Base-by-base conservation (phyloP, 192 early-diverging fungal species). In the Backusella luteola region DNA sequence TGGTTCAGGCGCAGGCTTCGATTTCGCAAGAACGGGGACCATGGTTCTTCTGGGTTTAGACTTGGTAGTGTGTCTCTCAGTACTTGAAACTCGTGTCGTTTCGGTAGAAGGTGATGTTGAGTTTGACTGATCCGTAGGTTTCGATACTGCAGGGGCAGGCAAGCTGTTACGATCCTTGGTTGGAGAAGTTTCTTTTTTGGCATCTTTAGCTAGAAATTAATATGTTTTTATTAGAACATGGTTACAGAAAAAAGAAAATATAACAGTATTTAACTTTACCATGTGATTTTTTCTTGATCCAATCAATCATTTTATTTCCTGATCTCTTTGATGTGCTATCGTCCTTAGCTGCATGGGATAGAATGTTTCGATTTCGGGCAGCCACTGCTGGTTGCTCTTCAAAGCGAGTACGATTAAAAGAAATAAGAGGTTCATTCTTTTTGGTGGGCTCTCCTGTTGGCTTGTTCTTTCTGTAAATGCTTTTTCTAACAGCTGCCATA, bases 301-400 rank as follows among this genome's bases (percentile, higher is more conserved):
- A 90, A 76, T 84, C 86, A 75, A 87, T 85, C 34, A 90, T 81
- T 6, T 88, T 87, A 66, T 84, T 83, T 0, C 85, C 89, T 4
- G 78, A 35, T 23, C 35, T 66, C 34, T 67, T 78, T 66, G 52
- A 36, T 19, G 21, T 0, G 14, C 17, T 11, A 6, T 41, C 53
- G 53, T 38, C 66, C 39, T 68, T 34, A 44, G 35, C n/a, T 19
- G 49, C 53, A 49, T 66, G 59, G 14, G 34, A 15, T 41, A 53
- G 12, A 39, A 34, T n/a, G 8, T 29, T 74, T 21, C 71, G 71
- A 56, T 66, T 56, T 39, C 35, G 39, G n/a, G 36, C 5, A 39
- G 26, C 35, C 17, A n/a, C 7, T 34, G 6, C 35, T 74, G 35
- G 19, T n/a, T 36, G 6, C 4, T 63, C 53, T 9, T 74, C 36